Base-by-base conservation (phyloP, 2,329 filamentous ascomycete species). In the Pseudogymnoascus sp. region DNA sequence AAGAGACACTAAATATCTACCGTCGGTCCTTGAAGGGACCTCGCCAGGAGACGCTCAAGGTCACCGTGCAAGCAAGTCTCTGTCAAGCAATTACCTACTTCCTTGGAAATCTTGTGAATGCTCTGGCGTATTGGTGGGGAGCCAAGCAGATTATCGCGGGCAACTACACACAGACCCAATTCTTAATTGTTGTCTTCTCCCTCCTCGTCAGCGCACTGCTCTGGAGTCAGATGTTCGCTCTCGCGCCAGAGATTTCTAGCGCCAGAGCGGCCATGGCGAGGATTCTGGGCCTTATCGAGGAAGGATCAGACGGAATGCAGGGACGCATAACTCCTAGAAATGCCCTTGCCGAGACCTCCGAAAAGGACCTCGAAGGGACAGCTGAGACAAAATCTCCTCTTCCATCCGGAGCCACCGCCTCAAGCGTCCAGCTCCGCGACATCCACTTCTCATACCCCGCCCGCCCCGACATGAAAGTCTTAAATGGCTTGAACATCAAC, bases 51-150 rank as follows among this genome's bases (percentile, higher is more conserved):
- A 87, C 76, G 75, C 73, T 78, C 1, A 71, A 76, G 11, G 78
- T 77, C 28, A 80, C 76, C 15, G 70, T 77, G 70, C 78, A 78
- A 67, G 80, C 81, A 40, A 86, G 83, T 70, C 73, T 86, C 23
- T 87, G 82, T 79, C 79, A 86, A 7, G 83, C 85, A 7, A 76
- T 86, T 17, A 79, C 84, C 15, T 83, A 85, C 71, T 82, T 80
- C 67, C 77, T 82, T 9, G 83, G 85, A 19, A 88, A 87, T 69
- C 78, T 89, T 50, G 83, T 90, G 23, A 89, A 91, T 70, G 87
- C 88, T 0, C 82, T 93, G 62, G 86, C 88, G 1, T 91, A 91
- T 74, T 92, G 88, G 87, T 92, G 89, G 88, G 89, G 89, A 4
- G 82, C 87, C 0, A 87, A 84, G 68, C 84, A 87, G 64, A 89